These are phyloP conservation scores for Huntiella moniliformis DNA, from an alignment of 2,329 filamentous ascomycete species.

Conservation along the genomic window DNA sequence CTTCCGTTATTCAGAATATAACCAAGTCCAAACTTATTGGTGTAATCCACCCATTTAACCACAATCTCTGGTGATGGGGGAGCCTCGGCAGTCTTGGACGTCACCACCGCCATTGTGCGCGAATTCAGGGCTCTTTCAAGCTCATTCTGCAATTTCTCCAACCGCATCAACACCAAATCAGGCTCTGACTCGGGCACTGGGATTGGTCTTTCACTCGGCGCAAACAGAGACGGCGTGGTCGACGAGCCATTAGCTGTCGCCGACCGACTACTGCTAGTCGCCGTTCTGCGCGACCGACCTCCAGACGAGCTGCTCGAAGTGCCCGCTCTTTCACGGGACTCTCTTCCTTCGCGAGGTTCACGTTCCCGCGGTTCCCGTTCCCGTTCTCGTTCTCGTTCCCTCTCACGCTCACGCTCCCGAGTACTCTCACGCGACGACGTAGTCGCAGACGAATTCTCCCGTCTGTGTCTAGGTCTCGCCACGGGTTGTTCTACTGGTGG, in stretches of 20 bases:
- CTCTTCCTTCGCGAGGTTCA: constrained; percentile 2
- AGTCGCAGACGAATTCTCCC: constrained; percentile 5
- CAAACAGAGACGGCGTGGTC: constrained; percentile 34
- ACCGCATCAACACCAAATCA: constrained; percentile 35
- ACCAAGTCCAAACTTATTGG: constrained; percentile 67
- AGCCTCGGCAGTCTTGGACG: constrained; percentile 32
- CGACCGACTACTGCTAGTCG: constrained; percentile 4
- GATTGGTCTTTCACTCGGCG: constrained; percentile 31
- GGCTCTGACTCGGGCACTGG: constrained; percentile 34
- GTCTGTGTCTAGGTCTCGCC: constrained; percentile 7
- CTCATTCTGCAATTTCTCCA: constrained; percentile 38
- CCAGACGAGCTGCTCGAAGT: constrained; percentile 2
- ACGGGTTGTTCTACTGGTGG: background rate
- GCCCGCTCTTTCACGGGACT: constrained; percentile 2
- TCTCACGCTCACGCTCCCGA: background rate
- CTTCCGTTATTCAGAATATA: constrained; percentile 71
- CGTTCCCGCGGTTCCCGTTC: constrained; percentile 1
- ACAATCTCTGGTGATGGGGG: constrained; percentile 43
- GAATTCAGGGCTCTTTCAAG: constrained; percentile 44
- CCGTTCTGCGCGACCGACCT: constrained; percentile 4
- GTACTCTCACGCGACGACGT: constrained; percentile 7
- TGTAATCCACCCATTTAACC: constrained; percentile 76
- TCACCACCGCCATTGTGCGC: constrained; percentile 41
- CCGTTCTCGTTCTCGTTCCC: background rate
- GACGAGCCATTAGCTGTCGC: constrained; percentile 1